phyloP scores from a whole-genome alignment of 1,139 yeast species.

The Entelexis sorbosivorans region DNA sequence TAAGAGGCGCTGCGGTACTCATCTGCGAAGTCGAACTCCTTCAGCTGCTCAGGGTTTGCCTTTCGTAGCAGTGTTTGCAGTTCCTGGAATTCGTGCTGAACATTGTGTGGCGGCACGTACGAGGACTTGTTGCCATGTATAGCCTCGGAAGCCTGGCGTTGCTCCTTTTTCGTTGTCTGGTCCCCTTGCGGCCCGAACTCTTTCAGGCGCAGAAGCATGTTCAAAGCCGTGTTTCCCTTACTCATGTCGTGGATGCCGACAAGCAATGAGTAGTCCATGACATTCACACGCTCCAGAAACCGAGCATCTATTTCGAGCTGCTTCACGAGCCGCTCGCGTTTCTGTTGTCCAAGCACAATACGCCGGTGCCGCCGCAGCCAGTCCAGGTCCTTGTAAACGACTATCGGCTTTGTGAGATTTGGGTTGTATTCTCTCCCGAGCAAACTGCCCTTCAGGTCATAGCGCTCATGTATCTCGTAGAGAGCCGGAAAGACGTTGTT shows the following conservation, averaged over 20 bases:
- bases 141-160: conserved; percentile 16
- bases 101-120: conserved; percentile 6
- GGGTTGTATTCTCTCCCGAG: conserved; percentile 51
- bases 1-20: conserved; percentile 40
- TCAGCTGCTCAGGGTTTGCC: conserved; percentile 32
- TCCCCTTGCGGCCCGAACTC: conserved; percentile 24
- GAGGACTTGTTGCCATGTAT: conserved; percentile 14
- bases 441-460: conserved; percentile 88
- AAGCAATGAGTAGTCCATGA: conserved; percentile 89
- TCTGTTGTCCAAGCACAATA: conserved; percentile 63
- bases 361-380: conserved; percentile 61
- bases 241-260: conserved; percentile 75
- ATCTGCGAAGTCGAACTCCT: conserved; percentile 29
- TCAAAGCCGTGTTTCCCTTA: conserved; percentile 40
- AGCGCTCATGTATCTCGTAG: conserved; percentile 72
- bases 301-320: conserved; percentile 70
- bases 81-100: conserved; percentile 28
- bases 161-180: conserved; percentile 16
- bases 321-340: conserved; percentile 45
- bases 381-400: conserved; percentile 70
- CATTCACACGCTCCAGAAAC: conserved; percentile 60
- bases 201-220: conserved; percentile 19
- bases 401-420: conserved; percentile 27
- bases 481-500: conserved; percentile 94
- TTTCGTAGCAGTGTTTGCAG: conserved; percentile 32